These are phyloP conservation scores for Fusarium devonianum DNA, from an alignment of 2,329 filamentous ascomycete species.

Conservation along the genomic window DNA sequence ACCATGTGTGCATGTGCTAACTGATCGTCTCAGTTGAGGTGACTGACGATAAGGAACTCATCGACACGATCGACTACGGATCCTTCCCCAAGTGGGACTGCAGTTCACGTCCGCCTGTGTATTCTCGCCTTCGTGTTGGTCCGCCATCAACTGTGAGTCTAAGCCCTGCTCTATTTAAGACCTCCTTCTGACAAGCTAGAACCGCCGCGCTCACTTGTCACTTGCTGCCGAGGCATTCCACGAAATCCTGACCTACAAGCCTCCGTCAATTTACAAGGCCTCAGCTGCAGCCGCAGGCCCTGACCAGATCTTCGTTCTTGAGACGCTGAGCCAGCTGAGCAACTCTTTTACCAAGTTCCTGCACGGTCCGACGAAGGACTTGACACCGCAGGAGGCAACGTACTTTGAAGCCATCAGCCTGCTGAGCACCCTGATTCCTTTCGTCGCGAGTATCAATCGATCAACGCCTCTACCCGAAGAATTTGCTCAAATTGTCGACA, in stretches of 20 bases:
- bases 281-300: slow-evolving; percentile 46
- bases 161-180: neutral
- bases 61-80: slow-evolving; percentile 59
- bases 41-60: slow-evolving; percentile 49
- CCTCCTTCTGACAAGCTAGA: slow-evolving; percentile 44
- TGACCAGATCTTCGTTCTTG: slow-evolving; percentile 55
- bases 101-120: slow-evolving; percentile 48
- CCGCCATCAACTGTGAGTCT: slow-evolving; percentile 58
- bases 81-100: slow-evolving; percentile 59
- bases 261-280: slow-evolving; percentile 60
- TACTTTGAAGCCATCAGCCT: slow-evolving; percentile 55
- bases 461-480: slow-evolving; percentile 32
- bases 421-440: slow-evolving; percentile 48
- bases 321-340: slow-evolving; percentile 52
- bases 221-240: slow-evolving; percentile 61
- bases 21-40: slow-evolving; percentile 48
- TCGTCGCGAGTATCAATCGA: slow-evolving; percentile 39
- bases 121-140: slow-evolving; percentile 57
- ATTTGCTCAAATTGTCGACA: slow-evolving; percentile 40
- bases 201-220: slow-evolving; percentile 56
- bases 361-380: slow-evolving; percentile 38
- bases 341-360: slow-evolving; percentile 53
- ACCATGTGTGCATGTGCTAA: slow-evolving; percentile 15
- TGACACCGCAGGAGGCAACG: slow-evolving; percentile 52
- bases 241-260: slow-evolving; percentile 56